Evolutionary conservation across 805 yeast species (phyloP), one percentile per base, ranked within the genome.

Genomic region (Zygoascus flipseniorum): DNA sequence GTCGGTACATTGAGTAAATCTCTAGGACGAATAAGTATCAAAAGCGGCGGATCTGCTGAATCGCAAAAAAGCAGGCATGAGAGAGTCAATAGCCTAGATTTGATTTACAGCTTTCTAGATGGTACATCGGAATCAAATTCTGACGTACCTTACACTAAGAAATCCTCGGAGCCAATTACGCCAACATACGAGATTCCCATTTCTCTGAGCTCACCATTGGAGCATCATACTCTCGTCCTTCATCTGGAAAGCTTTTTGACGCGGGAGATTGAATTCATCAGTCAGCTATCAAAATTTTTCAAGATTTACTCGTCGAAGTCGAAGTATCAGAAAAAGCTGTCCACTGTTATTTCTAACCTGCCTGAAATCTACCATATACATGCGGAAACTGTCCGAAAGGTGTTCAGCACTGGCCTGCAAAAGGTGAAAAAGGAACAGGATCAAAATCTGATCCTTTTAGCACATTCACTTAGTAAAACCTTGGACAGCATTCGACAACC

Each of bases 281-380:
- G 35, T n/a, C 42, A n/a, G 3, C 42, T 52, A 2, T 28, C 37
- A 4, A 63, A 61, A 49, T 50, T 56, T 14, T 20, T 52, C 31
- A 53, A 46, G 20, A 46, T 56, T 9, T 61, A 60, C 46, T 16
- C 47, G 5, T 20, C 52, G 14, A 58, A 60, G 28, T 42, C 51
- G 13, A 41, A 46, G 28, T 48, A 44, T 10, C 53, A 56, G 2
- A 45, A 45, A 14, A 56, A 56, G 32, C 54, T 57, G 3, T 31
- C 48, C 10, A 45, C 43, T 9, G 53, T 59, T 9, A 59, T 62
- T 14, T 5, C 31, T n/a, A 44, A 44, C 23, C 49, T 63, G 37
- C 62, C 65, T 13, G 64, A 58, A 35, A 45, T 64, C 3, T 54
- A 51, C 39, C 46, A 51, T 11, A 31, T 61, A 8, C 66, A 63